Evolutionary conservation across 106 monocot species (phyloP), one percentile per base, ranked within the genome.

Genomic region (Cymbidium sinense): DNA sequence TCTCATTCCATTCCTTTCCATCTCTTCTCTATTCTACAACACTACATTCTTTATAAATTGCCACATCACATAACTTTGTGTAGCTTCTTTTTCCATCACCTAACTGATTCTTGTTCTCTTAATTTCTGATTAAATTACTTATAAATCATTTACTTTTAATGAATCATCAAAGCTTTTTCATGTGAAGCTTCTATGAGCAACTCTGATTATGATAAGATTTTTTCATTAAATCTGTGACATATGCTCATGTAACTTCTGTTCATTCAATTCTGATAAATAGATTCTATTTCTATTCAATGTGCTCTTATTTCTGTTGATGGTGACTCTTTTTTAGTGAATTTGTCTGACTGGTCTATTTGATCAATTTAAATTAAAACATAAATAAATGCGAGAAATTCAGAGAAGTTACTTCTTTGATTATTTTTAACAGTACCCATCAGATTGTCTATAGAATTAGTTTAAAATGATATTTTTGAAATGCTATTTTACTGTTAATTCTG

Each of bases 401-500:
- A 23, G 31, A 31, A 67, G 15, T 29, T 21, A 7, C 21, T 35
- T 71, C 69, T 71, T 36, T 23, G 10, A 37, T 71, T 19, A 39
- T 5, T 8, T 36, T 71, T 25, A 29, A 39, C 19, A 23, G 7
- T n/a, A 21, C 20, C 20, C 37, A 3, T 37, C 39, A 34, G 70
- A 13, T 35, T 71, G 71, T 21, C 21, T 71, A 21, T 20, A 39
- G 7, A 39, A 37, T 37, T 71, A 67, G 2, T 67, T 36, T 5
- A 13, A 71, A 37, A 4, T 9, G 2, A 71, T 71, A 33, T 4
- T 36, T 74, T 74, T 72, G 37, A 28, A 74, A 74, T 5, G 25
- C 27, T 30, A 73, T 80, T 41, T 33, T 52, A 43, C 58, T 62
- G 30, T 23, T 55, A 50, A 18, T 78, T 78, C 23, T 28, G 23